Conservation (phyloP, 441 rosid genomes). For the Populus tomentosa region DNA sequence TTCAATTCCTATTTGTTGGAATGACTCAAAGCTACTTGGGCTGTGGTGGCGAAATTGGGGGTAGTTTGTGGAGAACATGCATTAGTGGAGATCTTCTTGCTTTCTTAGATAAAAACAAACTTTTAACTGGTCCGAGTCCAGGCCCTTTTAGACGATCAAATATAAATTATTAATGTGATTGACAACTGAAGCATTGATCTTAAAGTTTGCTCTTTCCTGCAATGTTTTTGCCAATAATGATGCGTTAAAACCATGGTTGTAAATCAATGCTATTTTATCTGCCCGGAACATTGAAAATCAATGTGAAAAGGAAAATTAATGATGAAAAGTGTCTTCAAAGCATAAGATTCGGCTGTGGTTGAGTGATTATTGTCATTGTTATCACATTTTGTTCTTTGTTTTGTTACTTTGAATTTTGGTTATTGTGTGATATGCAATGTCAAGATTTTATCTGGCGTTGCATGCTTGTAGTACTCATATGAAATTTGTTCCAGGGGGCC, state of each 20-base stretch:
- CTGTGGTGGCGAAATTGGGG: too few relatives aligned
- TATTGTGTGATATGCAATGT: not conserved
- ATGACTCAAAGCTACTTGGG: too few relatives aligned
- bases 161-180: not conserved
- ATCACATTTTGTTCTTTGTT: not conserved
- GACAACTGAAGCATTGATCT: constrained; percentile 3
- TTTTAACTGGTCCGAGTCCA: not conserved
- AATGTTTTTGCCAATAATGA: not conserved
- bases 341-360: not conserved
- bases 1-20: too few relatives aligned
- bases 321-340: not conserved
- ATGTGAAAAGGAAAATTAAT: not conserved
- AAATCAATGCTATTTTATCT: not conserved
- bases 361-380: not conserved
- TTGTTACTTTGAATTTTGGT: not conserved
- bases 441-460: not conserved
- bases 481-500: constrained; percentile 54
- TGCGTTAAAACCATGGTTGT: not conserved
- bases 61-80: too few relatives aligned
- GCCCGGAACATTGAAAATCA: too few relatives aligned
- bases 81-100: too few relatives aligned
- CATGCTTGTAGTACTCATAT: not conserved
- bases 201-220: not conserved
- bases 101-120: too few relatives aligned
- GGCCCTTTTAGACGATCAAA: constrained; percentile 4